A percentile compares a stretch with the other conserved stretches of the same genome.
phyloP scores from a whole-genome alignment of 306 rosid species.

The Sesbania bispinosa region DNA sequence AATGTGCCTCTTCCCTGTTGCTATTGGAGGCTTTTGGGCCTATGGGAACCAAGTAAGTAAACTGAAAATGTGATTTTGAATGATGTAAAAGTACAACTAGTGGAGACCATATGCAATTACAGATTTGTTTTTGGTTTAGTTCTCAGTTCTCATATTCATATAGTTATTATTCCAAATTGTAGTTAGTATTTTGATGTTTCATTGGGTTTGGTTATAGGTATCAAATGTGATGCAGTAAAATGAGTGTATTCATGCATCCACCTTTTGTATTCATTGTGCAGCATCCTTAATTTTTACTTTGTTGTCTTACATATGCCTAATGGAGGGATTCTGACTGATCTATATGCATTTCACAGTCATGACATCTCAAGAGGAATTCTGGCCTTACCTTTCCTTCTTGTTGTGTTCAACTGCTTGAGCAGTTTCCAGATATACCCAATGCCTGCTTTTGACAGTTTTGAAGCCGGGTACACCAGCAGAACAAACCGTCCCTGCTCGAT shows the following conservation, averaged over 20 bases:
- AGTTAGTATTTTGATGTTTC: no score
- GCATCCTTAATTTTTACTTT: not conserved
- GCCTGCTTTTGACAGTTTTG: slow-evolving; percentile 98
- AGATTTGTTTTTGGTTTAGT: no score
- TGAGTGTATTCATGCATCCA: no score
- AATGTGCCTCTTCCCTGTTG: slow-evolving; percentile 87
- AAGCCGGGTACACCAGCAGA: slow-evolving; percentile 98
- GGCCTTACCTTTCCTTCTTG: slow-evolving; percentile 83
- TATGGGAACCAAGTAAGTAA: slow-evolving; percentile 88
- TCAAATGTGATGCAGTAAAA: not conserved
- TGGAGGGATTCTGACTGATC: slow-evolving; percentile 85
- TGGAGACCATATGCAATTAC: no score
- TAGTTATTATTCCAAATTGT: not conserved
- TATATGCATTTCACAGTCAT: slow-evolving; percentile 85
- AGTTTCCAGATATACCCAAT: slow-evolving; percentile 96
- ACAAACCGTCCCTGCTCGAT: slow-evolving; percentile 95
- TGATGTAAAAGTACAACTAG: not conserved
- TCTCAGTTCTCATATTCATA: not conserved
- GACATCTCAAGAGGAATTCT: slow-evolving; percentile 85
- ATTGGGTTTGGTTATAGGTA: no score
- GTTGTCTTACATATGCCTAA: slow-evolving; percentile 71
- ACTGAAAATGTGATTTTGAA: not conserved
- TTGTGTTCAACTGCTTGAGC: slow-evolving; percentile 93
- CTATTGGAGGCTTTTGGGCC: slow-evolving; percentile 98
- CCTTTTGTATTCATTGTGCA: not conserved